Evolutionary conservation across 2,329 filamentous ascomycete species (phyloP), one percentile per base, ranked within the genome.

Genomic region (Fusarium brachygibbosum): DNA sequence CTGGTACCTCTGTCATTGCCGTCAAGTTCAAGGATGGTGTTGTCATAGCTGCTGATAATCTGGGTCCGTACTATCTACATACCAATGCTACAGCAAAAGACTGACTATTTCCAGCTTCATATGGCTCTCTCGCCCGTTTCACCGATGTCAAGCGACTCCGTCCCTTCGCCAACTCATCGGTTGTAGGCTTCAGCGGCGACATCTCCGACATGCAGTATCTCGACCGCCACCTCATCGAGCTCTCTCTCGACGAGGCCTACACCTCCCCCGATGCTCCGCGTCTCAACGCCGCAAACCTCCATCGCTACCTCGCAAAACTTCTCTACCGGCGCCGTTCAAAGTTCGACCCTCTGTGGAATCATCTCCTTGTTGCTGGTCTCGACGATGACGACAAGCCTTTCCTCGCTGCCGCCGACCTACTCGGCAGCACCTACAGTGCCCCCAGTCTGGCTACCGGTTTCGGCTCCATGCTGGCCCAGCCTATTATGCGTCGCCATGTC

Each of bases 191-290:
- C 83, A 93, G 94, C 80, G 96, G 96, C 80, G 96, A 99, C 84
- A 91, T 99, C 75, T 97, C 93, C 70, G 96, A 99, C 85, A 98
- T 99, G 96, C 96, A 99, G 85, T 97, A 97, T 85, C 90, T 99
- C 73, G 92, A 97, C 87, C 91, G 96, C 74, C 89, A 97, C 77
- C 91, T 99, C 74, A 91, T 88, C 77, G 91, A 93, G 68, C 91
- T 98, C 75, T 90, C 92, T 79, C 93, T 97, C 80, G 87, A 91
- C 79, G 94, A 98, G 85, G 91, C 93, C 78, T 98, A 99, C 85
- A 87, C 80, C 71, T 78, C 79, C 41, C 75, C 79, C 65, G 75
- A 77, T 64, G 67, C 74, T 57, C 73, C 78, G 25, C 82, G 84
- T 73, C 90, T 99, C 76, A 93, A 92, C 79, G 96, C 96, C 58